These are phyloP conservation scores for Syncephalastrum monosporum DNA, from an alignment of 371 early-diverging fungal genomes.

Conservation along the genomic window DNA sequence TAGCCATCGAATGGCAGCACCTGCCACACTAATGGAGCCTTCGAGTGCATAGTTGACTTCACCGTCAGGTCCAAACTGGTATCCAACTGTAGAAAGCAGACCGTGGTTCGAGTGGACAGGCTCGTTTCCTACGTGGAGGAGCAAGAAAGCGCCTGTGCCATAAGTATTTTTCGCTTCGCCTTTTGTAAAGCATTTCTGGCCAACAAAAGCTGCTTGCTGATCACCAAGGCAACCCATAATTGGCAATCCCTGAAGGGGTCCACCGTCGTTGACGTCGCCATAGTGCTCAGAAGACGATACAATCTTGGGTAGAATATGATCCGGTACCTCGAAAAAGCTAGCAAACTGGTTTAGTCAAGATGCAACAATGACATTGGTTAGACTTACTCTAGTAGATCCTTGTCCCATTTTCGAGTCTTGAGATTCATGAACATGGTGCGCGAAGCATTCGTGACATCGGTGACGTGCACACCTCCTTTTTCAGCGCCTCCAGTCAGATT, in stretches of 20 bases:
- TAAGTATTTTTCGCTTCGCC: slow-evolving; percentile 95
- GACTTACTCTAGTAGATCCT: slow-evolving; percentile 59
- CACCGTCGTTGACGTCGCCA: slow-evolving; percentile 61
- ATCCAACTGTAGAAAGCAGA: slow-evolving; percentile 90
- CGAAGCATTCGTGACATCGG: slow-evolving; percentile 93
- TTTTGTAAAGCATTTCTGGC: slow-evolving; percentile 85
- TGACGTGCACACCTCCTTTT: slow-evolving; percentile 71
- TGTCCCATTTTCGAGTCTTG: slow-evolving; percentile 76
- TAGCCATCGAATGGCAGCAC: slow-evolving; percentile 92
- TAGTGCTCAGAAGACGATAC: slow-evolving; percentile 81
- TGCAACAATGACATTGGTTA: not conserved
- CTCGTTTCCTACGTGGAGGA: slow-evolving; percentile 89
- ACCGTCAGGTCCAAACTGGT: slow-evolving; percentile 77
- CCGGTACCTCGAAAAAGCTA: slow-evolving; percentile 70
- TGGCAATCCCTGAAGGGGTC: slow-evolving; percentile 64
- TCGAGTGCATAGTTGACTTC: slow-evolving; percentile 89
- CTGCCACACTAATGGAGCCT: slow-evolving; percentile 93
- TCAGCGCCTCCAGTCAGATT: slow-evolving; percentile 76
- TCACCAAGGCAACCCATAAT: slow-evolving; percentile 91
- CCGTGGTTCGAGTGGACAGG: slow-evolving; percentile 82
- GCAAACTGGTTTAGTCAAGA: not conserved
- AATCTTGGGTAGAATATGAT: slow-evolving; percentile 72
- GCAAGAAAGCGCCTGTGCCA: slow-evolving; percentile 95
- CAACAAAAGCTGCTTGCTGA: slow-evolving; percentile 96
- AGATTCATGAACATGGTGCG: slow-evolving; percentile 93